Evolutionary conservation across 192 early-diverging fungal genomes (phyloP), one percentile per base, ranked within the genome.

Genomic region (Oehlia diaphana): DNA sequence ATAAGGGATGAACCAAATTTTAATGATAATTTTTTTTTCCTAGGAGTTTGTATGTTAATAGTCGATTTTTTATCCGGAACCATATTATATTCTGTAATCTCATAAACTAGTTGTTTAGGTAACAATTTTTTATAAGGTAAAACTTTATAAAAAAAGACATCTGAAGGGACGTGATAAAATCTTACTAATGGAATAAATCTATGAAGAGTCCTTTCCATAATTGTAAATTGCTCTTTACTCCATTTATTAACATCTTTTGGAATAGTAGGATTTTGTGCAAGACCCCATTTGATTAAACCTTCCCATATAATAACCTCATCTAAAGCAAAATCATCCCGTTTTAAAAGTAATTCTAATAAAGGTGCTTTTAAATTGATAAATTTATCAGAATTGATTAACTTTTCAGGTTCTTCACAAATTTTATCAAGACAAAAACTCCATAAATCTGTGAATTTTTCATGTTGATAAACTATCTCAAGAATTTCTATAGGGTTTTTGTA

Each of bases 291-390:
- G 9, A 72, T 23, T 44, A 72, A 10, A 44, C 37, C 2, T 5
- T 72, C 71, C 71, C 50, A 53, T 53, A 53, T 53, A 53, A 35
- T 10, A 49, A 47, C 26, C 35, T 72, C 71, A 35, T 35, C 37
- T 16, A 72, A 35, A n/a, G 6, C 4, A 14, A 72, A 19, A 23
- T 72, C 71, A n/a, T 72, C 44, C 2, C 71, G 35, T 19, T 53
- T 53, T 19, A 53, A 53, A 13, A 53, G 12, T 53, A 53, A 53
- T 53, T 53, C 50, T 8, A 53, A 53, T 53, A 53, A 13, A 53
- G 50, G 50, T 19, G 50, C 16, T 53, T 72, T 72, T 72, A 35
- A 72, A 26, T 19, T 35, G n/a, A 14, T 47, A 5, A 72, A 19
- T 26, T 72, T 47, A 16, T 72, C 21, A 13, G 71, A 72, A 12